Evolutionary conservation across 1,284 basidiomycete genomes (phyloP).

Genomic region (Laetiporus sulphureus): DNA sequence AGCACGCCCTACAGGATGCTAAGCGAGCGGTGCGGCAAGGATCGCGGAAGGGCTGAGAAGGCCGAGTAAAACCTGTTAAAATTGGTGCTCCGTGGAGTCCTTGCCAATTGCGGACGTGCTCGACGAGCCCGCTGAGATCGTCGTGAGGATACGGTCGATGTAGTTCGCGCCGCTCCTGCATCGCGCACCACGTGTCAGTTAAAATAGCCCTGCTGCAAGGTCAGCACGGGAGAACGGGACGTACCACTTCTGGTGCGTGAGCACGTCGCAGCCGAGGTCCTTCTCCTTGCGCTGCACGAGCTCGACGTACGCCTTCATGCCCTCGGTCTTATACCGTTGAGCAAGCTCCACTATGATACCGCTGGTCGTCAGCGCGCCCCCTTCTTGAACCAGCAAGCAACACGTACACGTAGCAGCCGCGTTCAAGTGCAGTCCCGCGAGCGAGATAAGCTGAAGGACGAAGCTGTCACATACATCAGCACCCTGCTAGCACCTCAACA

Average conservation of each 20-base stretch:
- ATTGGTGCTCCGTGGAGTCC: slow-evolving; percentile 82
- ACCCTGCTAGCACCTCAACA: not conserved
- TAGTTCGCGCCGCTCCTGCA: slow-evolving; percentile 82
- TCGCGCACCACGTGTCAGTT: not conserved
- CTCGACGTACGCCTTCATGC: slow-evolving; percentile 85
- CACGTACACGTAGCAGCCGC: slow-evolving; percentile 70
- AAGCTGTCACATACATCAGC: slow-evolving; percentile 40
- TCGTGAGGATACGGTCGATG: slow-evolving; percentile 72
- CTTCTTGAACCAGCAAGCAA: not conserved
- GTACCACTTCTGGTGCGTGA: slow-evolving; percentile 88
- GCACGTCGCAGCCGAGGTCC: slow-evolving; percentile 87
- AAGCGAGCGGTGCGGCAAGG: too few relatives aligned
- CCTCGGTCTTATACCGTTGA: slow-evolving; percentile 70
- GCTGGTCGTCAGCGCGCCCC: not conserved
- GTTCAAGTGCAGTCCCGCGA: slow-evolving; percentile 84
- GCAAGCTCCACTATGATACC: slow-evolving; percentile 63
- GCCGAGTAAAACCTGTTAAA: slow-evolving; percentile 35
- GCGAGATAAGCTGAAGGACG: slow-evolving; percentile 78
- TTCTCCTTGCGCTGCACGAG: slow-evolving; percentile 84
- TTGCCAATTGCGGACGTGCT: slow-evolving; percentile 76
- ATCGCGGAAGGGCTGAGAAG: too few relatives aligned
- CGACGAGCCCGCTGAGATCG: slow-evolving; percentile 77
- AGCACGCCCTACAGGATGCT: too few relatives aligned
- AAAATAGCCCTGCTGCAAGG: not conserved
- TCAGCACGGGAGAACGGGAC: slow-evolving; percentile 20